These are phyloP conservation scores for Oryza rufipogon DNA, from an alignment of 176 grass and related monocot genomes.

Conservation along the genomic window DNA sequence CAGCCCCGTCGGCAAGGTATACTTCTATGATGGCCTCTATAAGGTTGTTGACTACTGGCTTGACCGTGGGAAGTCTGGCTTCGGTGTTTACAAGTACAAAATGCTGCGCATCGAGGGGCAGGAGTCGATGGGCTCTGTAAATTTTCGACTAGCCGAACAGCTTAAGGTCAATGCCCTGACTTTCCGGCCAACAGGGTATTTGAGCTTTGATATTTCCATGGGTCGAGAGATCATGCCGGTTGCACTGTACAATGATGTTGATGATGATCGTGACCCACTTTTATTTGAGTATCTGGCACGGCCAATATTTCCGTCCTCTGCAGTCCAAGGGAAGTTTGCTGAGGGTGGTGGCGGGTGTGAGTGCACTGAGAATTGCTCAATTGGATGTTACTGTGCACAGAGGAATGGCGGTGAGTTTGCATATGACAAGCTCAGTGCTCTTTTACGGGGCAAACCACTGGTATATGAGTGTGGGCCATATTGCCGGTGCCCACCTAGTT, in stretches of 20 bases:
- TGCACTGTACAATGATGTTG: constrained; percentile 80
- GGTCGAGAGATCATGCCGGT: constrained; percentile 75
- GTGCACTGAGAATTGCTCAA: constrained; percentile 64
- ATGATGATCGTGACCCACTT: constrained; percentile 82
- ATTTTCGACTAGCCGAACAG: constrained; percentile 73
- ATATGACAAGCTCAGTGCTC: constrained; percentile 70
- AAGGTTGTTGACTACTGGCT: constrained; percentile 90
- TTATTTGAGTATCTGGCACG: constrained; percentile 80
- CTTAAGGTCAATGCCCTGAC: constrained; percentile 67
- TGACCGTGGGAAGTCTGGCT: constrained; percentile 83
- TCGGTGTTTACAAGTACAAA: constrained; percentile 91
- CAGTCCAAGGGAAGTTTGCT: constrained; percentile 72
- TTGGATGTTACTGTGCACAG: constrained; percentile 78
- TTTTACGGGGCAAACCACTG: constrained; percentile 83
- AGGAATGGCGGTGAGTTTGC: constrained; percentile 85
- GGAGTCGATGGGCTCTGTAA: constrained; percentile 86
- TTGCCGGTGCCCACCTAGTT: constrained; percentile 79
- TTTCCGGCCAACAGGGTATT: constrained; percentile 70
- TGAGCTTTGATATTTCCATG: constrained; percentile 84
- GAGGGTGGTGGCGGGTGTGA: constrained; percentile 74
- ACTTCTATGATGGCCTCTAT: constrained; percentile 96
- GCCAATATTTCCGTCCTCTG: constrained; percentile 80
- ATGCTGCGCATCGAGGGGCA: constrained; percentile 87
- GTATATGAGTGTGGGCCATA: constrained; percentile 84
- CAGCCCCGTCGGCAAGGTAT: constrained; percentile 68